Evolutionary conservation across 106 monocot genomes (phyloP).

Genomic region (Dendrobium officinale): DNA sequence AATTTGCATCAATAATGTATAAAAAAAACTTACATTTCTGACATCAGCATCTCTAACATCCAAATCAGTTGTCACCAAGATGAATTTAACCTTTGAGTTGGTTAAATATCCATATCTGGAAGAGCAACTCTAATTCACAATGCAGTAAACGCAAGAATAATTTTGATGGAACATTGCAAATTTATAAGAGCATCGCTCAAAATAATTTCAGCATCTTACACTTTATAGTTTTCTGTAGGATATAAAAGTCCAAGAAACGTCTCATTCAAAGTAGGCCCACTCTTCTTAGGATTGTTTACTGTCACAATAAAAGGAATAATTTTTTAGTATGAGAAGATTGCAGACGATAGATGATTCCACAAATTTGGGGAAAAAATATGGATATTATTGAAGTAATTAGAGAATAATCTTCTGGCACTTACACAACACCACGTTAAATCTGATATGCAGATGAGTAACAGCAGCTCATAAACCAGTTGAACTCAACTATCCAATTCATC

Average conservation of each 20-base stretch:
- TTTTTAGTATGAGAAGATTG: neutral
- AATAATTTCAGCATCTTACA: constrained; percentile 41
- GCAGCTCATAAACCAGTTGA: neutral
- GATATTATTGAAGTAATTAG: neutral
- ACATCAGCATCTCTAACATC: constrained; percentile 89
- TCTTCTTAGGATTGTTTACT: constrained; percentile 94
- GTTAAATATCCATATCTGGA: constrained; percentile 95
- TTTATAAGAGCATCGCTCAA: neutral
- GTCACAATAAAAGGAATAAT: constrained; percentile 3
- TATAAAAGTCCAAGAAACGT: constrained; percentile 92
- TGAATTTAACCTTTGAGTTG: constrained; percentile 94
- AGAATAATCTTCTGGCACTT: neutral
- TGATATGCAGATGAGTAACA: no score
- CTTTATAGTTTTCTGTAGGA: constrained; percentile 91
- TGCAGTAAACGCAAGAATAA: neutral
- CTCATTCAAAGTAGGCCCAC: constrained; percentile 84
- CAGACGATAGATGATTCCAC: neutral
- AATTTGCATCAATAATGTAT: neutral
- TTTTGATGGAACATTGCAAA: neutral
- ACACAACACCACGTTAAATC: neutral
- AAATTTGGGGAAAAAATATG: neutral
- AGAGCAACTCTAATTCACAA: neutral
- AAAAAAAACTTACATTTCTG: constrained; percentile 58
- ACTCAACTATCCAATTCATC: no score
- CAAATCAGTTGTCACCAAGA: constrained; percentile 82